These are phyloP conservation scores for Neurospora discreta DNA, from an alignment of 495 filamentous ascomycete genomes.

Conservation along the genomic window DNA sequence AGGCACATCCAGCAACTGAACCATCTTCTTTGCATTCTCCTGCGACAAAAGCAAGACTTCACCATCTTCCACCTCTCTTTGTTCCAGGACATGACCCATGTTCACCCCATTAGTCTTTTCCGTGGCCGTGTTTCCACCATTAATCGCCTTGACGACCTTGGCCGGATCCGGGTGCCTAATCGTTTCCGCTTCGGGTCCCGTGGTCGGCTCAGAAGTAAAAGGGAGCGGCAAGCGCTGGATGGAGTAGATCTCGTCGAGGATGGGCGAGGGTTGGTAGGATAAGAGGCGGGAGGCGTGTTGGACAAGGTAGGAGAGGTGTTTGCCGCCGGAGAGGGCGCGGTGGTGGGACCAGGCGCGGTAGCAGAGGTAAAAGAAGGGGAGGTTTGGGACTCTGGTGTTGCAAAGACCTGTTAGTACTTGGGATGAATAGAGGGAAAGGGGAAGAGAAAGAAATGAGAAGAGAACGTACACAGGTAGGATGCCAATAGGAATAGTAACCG, in stretches of 20 bases:
- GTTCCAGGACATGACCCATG: not conserved
- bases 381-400: constrained; percentile 62
- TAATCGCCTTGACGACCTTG: constrained; percentile 2
- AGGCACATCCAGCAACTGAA: constrained; percentile 61
- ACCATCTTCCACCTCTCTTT: constrained; percentile 16
- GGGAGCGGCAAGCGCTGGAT: constrained; percentile 17
- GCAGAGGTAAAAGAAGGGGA: constrained; percentile 93
- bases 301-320: constrained; percentile 72
- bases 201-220: constrained; percentile 19
- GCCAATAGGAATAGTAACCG: constrained; percentile 70
- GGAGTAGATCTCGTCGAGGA: constrained; percentile 66
- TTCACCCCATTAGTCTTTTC: not conserved
- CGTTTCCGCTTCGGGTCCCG: constrained; percentile 1
- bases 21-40: constrained; percentile 51
- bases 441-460: not conserved
- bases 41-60: constrained; percentile 51
- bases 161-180: constrained; percentile 16
- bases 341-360: constrained; percentile 67
- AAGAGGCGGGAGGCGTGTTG: constrained; percentile 49
- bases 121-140: constrained; percentile 7
- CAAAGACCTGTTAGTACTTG: no score
- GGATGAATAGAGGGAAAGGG: no score
- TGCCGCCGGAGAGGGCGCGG: constrained; percentile 70
- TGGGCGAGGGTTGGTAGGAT: constrained; percentile 45
- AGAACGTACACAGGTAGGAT: constrained; percentile 69